Evolutionary conservation across 164 flowering plant genomes (phyloP), one percentile per base, ranked within the genome.

Genomic region (Stephania yunnanensis): DNA sequence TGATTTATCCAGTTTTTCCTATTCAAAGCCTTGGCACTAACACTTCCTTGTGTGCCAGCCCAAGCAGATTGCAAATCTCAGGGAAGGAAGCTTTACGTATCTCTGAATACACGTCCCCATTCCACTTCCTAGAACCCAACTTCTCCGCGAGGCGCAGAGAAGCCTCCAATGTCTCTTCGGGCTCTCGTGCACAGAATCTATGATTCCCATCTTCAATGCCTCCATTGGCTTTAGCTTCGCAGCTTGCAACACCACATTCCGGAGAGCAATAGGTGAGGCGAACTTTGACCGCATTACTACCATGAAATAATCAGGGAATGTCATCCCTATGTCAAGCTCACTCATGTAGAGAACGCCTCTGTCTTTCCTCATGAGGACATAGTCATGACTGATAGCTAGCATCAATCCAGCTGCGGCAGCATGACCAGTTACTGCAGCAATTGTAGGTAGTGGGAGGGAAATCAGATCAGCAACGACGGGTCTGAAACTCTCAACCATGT

Each of bases 361-460:
- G 78, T 89, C 97, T 17, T 75, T 81, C 72, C 94, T 77, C 98
- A 92, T 92, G 17, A 88, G 25, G 0, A 90, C 76, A 74, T 92
- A 89, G 81, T 94, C 98, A 80, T 94, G 98, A 77, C 84, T 63
- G 7, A 92, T 72, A 0, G 92, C 98, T 2, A 92, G 78, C 7
- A 86, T 30, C 74, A 87, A 78, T 1, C 97, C 98, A n/a, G 87
- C 94, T 8, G 95, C 97, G 5, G 92, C 85, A 22, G 97, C 94
- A 82, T 94, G 97, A 70, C 98, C 98, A 10, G 87, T 73, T 72
- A 92, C 85, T 69, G 97, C 97, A 4, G 97, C 97, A 69, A 94
- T 82, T 19, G 97, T 94, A 7, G 97, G 98, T 82, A 94, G 82
- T 0, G 97, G 97, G 45, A 94, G 87, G 1, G 89, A 85, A 70